Percentiles rank a stretch among this genome's conserved stretches.
phyloP scores from a whole-genome alignment of 1,284 basidiomycete genomes.

The Meripilus lineatus region DNA sequence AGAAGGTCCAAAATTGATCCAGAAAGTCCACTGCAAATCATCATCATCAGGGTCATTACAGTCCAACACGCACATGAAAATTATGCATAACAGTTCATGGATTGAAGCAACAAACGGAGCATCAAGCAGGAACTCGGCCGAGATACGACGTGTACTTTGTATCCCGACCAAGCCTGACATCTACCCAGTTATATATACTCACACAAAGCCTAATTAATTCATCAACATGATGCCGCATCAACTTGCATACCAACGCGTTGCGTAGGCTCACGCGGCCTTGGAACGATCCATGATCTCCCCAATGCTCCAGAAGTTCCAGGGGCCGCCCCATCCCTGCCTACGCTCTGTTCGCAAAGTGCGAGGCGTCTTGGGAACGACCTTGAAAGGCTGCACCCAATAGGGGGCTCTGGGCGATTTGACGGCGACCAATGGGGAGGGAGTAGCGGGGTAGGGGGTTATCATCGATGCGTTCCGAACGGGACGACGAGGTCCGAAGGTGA shows the following conservation, averaged over 20 bases:
- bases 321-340: slow-evolving; percentile 27
- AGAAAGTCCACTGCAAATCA: no score
- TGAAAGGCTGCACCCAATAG: slow-evolving; percentile 24
- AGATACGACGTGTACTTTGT: no score
- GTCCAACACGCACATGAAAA: no score
- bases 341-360: slow-evolving; percentile 22
- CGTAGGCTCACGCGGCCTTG: not conserved
- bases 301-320: slow-evolving; percentile 22
- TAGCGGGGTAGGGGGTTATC: slow-evolving; percentile 14
- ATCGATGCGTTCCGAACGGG: slow-evolving; percentile 8
- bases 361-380: slow-evolving; percentile 19
- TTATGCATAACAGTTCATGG: no score
- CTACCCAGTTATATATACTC: no score
- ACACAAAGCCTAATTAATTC: no score
- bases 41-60: no score
- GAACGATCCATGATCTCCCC: slow-evolving; percentile 15
- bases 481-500: slow-evolving; percentile 6
- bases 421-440: slow-evolving; percentile 10
- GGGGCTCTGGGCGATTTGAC: slow-evolving; percentile 20
- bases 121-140: no score
- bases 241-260: not conserved
- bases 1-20: no score
- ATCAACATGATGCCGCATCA: no score
- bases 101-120: no score
- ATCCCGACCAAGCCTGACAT: no score